These are phyloP conservation scores for Abortiporus biennis DNA, from an alignment of 1,284 basidiomycete genomes.

Conservation along the genomic window DNA sequence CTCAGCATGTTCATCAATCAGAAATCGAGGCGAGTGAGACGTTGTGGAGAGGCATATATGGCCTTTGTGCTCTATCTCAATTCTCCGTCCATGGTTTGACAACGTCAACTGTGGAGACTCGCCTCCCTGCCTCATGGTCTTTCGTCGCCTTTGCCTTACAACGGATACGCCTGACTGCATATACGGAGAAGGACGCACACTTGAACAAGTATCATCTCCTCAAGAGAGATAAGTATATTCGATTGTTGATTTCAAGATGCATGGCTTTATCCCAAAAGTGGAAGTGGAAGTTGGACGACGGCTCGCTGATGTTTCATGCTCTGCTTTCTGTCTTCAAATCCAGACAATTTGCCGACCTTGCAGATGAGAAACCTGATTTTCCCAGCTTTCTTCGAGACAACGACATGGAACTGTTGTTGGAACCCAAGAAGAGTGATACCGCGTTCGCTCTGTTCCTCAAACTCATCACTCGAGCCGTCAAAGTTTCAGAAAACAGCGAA, in stretches of 20 bases:
- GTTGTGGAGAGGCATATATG: slow-evolving; percentile 70
- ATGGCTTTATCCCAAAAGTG: slow-evolving; percentile 66
- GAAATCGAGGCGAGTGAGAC: slow-evolving; percentile 58
- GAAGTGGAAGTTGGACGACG: slow-evolving; percentile 67
- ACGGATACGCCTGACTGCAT: slow-evolving; percentile 50
- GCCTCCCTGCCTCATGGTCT: slow-evolving; percentile 64
- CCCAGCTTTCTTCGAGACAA: slow-evolving; percentile 70
- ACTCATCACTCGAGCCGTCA: slow-evolving; percentile 57
- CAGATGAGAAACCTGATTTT: slow-evolving; percentile 70
- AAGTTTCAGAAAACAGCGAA: slow-evolving; percentile 22
- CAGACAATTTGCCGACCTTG: slow-evolving; percentile 76
- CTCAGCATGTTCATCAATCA: too few relatives aligned
- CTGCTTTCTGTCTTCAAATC: slow-evolving; percentile 77
- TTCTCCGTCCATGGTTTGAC: slow-evolving; percentile 66
- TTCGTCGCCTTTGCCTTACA: slow-evolving; percentile 54
- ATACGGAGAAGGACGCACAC: slow-evolving; percentile 41
- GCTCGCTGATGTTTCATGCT: slow-evolving; percentile 55
- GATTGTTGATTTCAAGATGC: slow-evolving; percentile 69
- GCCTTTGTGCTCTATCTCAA: slow-evolving; percentile 72
- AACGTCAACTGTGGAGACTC: slow-evolving; percentile 35
- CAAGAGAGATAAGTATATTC: slow-evolving; percentile 74
- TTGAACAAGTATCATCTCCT: slow-evolving; percentile 37
- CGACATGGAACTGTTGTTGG: slow-evolving; percentile 49
- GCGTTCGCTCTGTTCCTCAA: slow-evolving; percentile 82
- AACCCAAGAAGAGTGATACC: slow-evolving; percentile 55